These are phyloP conservation scores for Glaciozyma antarctica DNA, from an alignment of 768 basidiomycete species.

Conservation along the genomic window DNA sequence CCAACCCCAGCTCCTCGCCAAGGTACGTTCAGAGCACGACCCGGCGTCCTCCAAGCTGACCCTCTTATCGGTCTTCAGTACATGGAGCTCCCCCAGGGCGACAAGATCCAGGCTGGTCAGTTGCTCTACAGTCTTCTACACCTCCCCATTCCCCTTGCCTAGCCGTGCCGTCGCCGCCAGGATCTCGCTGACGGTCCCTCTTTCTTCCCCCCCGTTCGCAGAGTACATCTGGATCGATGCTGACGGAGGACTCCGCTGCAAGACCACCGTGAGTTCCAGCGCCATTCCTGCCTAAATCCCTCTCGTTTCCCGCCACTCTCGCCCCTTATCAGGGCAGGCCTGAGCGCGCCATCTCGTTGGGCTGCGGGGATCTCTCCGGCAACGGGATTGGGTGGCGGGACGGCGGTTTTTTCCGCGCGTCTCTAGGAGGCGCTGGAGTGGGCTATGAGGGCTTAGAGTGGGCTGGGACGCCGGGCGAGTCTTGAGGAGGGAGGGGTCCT, in stretches of 20 bases:
- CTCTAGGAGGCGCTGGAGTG: no score
- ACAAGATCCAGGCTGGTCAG: constrained; percentile 73
- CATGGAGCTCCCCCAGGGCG: constrained; percentile 80
- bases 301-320: neutral
- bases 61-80: constrained; percentile 40
- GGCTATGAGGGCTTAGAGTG: no score
- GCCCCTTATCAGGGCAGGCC: neutral
- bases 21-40: neutral
- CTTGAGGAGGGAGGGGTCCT: no score
- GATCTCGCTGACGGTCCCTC: neutral
- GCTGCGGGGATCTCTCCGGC: neutral
- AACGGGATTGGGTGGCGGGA: neutral
- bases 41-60: neutral
- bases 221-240: constrained; percentile 91
- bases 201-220: neutral
- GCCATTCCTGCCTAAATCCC: no score
- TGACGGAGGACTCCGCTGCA: constrained; percentile 84
- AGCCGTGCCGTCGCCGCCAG: neutral
- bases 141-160: neutral
- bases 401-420: neutral
- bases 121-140: neutral
- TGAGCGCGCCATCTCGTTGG: neutral
- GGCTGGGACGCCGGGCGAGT: no score
- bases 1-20: constrained; percentile 20
- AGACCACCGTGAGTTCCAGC: constrained; percentile 61